phyloP scores from a whole-genome alignment of 768 basidiomycete species.

The Leccinum incarnatum region DNA sequence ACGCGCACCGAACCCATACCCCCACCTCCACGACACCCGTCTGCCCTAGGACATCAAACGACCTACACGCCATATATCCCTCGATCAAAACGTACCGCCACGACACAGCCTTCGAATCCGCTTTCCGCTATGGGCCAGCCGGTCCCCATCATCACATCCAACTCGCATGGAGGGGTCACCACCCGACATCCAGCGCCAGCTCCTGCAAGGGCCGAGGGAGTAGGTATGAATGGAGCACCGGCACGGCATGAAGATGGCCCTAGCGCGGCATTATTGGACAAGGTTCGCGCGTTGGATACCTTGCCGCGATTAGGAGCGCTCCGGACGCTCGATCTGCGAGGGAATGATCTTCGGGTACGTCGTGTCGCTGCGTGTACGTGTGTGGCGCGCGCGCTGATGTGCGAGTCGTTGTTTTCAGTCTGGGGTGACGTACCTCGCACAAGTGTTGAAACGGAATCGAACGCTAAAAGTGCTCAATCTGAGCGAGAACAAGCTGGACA shows the following conservation, averaged over 20 bases:
- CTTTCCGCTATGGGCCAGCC: conserved; percentile 39
- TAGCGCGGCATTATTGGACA: conserved; percentile 63
- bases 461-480: conserved; percentile 93
- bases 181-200: conserved; percentile 36
- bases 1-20: conserved; percentile 39
- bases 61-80: conserved; percentile 83
- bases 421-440: conserved; percentile 87
- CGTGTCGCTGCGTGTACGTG: not conserved
- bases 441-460: conserved; percentile 93
- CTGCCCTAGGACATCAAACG: conserved; percentile 51
- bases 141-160: conserved; percentile 70
- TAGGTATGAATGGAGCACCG: conserved; percentile 1
- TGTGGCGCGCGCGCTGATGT: not conserved
- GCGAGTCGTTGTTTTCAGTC: conserved; percentile 31
- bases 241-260: conserved; percentile 42
- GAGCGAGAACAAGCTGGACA: conserved; percentile 91
- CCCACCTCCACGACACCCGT: conserved; percentile 51
- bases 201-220: conserved; percentile 1
- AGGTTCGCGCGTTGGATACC: conserved; percentile 86
- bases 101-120: conserved; percentile 32
- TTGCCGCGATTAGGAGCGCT: conserved; percentile 83
- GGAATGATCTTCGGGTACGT: conserved; percentile 88
- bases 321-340: conserved; percentile 74
- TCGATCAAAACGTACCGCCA: conserved; percentile 46
- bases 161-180: conserved; percentile 51